Conservation (phyloP, 73 alveolate genomes). For the Tetrahymena malaccensis region DNA sequence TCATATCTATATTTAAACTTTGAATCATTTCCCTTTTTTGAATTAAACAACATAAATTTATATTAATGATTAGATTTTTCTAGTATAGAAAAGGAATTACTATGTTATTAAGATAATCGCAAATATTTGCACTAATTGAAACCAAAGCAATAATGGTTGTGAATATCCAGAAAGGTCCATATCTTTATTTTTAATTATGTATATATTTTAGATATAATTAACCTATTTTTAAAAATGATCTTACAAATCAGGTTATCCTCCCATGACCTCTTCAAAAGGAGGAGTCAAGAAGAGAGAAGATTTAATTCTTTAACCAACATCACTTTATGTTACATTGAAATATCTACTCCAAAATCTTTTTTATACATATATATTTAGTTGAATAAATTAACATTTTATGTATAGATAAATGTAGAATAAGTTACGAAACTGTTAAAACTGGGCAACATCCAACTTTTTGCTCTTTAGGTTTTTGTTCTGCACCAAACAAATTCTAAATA, state of each 20-base stretch:
- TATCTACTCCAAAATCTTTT: background rate
- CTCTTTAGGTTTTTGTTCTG: background rate
- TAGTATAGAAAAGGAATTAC: background rate
- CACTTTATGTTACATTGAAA: background rate
- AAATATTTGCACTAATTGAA: background rate
- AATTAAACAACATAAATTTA: too few relatives aligned
- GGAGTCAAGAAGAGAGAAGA: background rate
- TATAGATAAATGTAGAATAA: background rate
- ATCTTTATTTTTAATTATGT: background rate
- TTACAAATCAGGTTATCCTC: background rate
- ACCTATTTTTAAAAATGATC: background rate
- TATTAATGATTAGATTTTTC: background rate
- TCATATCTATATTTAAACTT: background rate
- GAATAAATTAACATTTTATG: background rate
- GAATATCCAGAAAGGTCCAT: background rate
- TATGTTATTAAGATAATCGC: background rate
- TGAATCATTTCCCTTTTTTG: background rate
- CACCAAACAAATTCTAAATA: background rate
- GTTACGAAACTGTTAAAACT: background rate
- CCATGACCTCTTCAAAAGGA: background rate
- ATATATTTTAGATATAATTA: background rate
- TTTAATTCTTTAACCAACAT: background rate
- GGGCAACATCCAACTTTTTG: background rate
- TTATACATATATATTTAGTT: background rate
- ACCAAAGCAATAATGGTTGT: background rate